Evolutionary conservation across 139 green algal genomes (phyloP).

Genomic region (Coelastrella sp.): DNA sequence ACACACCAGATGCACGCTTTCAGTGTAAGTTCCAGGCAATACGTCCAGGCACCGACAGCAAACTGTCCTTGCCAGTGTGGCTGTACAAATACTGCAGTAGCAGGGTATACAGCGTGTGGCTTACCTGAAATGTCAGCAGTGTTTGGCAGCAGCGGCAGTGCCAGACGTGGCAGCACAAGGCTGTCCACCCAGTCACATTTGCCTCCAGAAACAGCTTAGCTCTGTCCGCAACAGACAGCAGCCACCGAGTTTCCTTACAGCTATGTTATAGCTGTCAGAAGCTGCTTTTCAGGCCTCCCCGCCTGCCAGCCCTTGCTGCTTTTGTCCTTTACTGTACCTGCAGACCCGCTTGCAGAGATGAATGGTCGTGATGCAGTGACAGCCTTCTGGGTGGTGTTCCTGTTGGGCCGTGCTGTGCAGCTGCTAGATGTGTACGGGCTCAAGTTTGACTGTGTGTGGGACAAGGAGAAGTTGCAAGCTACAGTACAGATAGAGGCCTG

Average conservation of each 20-base stretch:
- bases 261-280: background rate
- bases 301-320: too few species aligned
- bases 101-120: too few species aligned
- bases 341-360: constrained; percentile 9
- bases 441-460: background rate
- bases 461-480: constrained; percentile 33
- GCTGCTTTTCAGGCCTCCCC: too few species aligned
- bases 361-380: constrained; percentile 1
- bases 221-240: too few species aligned
- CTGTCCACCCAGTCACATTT: background rate
- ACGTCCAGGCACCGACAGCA: too few species aligned
- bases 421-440: background rate
- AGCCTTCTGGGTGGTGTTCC: constrained; percentile 38
- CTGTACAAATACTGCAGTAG: too few species aligned
- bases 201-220: too few species aligned
- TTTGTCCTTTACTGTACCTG: background rate
- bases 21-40: background rate
- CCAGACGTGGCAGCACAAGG: background rate
- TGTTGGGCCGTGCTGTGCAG: background rate
- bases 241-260: background rate
- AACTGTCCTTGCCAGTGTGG: too few species aligned
- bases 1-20: constrained; percentile 35
- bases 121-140: too few species aligned
- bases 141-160: background rate
- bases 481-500: constrained; percentile 15